phyloP scores from a whole-genome alignment of 805 yeast genomes.

The Candida fluviatilis region DNA sequence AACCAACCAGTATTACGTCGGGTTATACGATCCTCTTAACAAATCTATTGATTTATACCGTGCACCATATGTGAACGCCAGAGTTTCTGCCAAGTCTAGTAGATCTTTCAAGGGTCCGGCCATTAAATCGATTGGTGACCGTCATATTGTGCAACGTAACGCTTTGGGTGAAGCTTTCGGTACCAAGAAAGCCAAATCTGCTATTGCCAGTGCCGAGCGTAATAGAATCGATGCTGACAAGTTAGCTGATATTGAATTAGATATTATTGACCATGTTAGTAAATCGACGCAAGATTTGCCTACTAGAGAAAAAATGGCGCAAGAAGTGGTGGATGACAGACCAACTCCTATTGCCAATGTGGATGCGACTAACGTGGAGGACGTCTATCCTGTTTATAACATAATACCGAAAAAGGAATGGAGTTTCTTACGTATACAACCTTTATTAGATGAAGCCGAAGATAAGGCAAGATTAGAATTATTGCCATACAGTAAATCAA shows the following conservation, averaged over 20 bases:
- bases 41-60: slow-evolving; percentile 61
- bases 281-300: slow-evolving; percentile 72
- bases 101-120: slow-evolving; percentile 58
- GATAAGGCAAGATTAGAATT: slow-evolving; percentile 47
- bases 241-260: slow-evolving; percentile 68
- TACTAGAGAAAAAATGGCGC: slow-evolving; percentile 56
- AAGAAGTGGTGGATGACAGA: slow-evolving; percentile 58
- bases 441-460: slow-evolving; percentile 51
- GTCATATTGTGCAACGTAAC: slow-evolving; percentile 60
- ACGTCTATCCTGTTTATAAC: slow-evolving; percentile 69
- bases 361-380: slow-evolving; percentile 80
- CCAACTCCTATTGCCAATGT: slow-evolving; percentile 78
- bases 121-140: slow-evolving; percentile 52
- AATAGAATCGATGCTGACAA: slow-evolving; percentile 84
- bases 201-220: slow-evolving; percentile 73
- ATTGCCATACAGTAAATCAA: slow-evolving; percentile 61
- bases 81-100: slow-evolving; percentile 58
- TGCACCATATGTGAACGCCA: slow-evolving; percentile 57
- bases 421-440: slow-evolving; percentile 56
- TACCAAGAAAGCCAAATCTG: slow-evolving; percentile 92
- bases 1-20: slow-evolving; percentile 60
- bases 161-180: slow-evolving; percentile 95
- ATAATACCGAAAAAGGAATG: slow-evolving; percentile 70
- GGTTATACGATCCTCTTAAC: slow-evolving; percentile 67
- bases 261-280: slow-evolving; percentile 77